Conservation (phyloP, 1,284 basidiomycete species). For the Apiotrichum sp. region DNA sequence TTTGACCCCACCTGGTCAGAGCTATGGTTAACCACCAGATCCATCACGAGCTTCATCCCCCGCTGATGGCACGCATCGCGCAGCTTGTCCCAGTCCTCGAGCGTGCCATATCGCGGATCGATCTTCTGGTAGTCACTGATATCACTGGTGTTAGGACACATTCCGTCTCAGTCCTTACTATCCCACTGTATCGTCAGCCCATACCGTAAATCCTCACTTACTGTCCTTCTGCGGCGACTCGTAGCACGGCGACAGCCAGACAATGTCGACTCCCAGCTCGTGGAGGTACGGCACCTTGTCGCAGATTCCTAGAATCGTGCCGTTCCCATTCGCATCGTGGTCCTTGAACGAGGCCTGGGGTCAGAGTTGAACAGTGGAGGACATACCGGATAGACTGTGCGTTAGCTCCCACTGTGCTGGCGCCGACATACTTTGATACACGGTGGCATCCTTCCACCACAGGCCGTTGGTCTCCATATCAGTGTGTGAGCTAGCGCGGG, state of each 20-base stretch:
- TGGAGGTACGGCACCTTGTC: constrained; percentile 48
- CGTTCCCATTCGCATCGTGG: constrained; percentile 38
- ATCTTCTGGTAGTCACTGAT: constrained; percentile 48
- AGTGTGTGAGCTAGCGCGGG: too few species aligned
- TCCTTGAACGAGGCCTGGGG: constrained; percentile 24
- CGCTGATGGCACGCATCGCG: constrained; percentile 39
- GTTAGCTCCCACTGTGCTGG: too few species aligned
- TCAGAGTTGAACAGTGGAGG: neutral
- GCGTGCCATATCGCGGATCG: constrained; percentile 47
- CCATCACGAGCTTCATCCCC: constrained; percentile 48
- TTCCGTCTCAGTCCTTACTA: neutral
- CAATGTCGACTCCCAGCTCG: constrained; percentile 48
- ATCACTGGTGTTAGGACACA: constrained; percentile 10
- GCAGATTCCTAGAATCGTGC: constrained; percentile 49
- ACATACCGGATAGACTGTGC: constrained; percentile 9
- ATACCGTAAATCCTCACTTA: neutral
- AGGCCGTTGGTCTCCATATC: neutral
- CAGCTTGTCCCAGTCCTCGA: constrained; percentile 47
- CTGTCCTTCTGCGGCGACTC: constrained; percentile 34
- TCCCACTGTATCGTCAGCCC: neutral
- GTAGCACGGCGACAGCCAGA: constrained; percentile 46
- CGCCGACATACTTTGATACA: constrained; percentile 8
- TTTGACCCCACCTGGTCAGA: constrained; percentile 24
- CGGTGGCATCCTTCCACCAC: constrained; percentile 14
- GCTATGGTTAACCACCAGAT: constrained; percentile 50